Conservation (phyloP, 2,329 filamentous ascomycete genomes). For the Chaetoscypha palmicola region DNA sequence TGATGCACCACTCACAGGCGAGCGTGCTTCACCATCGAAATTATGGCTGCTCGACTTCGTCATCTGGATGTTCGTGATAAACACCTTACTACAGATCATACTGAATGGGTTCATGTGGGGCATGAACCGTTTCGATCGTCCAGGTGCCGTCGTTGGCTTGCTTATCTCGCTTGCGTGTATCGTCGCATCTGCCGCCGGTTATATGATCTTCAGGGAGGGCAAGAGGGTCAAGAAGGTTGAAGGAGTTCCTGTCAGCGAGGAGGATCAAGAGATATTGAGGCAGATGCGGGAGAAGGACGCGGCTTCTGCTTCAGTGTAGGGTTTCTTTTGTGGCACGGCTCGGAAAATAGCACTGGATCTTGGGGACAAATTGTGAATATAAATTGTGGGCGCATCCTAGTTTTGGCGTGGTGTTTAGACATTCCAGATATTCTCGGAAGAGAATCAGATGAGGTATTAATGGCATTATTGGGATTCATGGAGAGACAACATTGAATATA, state of each 20-base stretch:
- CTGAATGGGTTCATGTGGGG: conserved; percentile 80
- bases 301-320: not conserved
- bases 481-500: too few relatives aligned
- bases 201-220: conserved; percentile 19
- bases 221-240: conserved; percentile 22
- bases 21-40: conserved; percentile 56
- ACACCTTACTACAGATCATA: conserved; percentile 66
- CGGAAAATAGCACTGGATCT: too few relatives aligned
- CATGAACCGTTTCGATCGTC: conserved; percentile 46
- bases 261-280: conserved; percentile 28
- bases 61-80: conserved; percentile 68
- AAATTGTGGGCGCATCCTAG: too few relatives aligned
- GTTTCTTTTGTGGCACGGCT: not conserved
- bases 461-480: too few relatives aligned
- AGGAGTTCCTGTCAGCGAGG: conserved; percentile 18
- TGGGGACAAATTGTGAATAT: too few relatives aligned
- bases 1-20: conserved; percentile 59
- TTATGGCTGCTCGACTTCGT: conserved; percentile 71
- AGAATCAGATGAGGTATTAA: too few relatives aligned
- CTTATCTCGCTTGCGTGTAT: conserved; percentile 20
- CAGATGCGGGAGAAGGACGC: conserved; percentile 18
- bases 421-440: too few relatives aligned
- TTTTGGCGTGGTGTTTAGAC: too few relatives aligned
- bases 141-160: conserved; percentile 13
- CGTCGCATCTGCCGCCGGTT: conserved; percentile 16